Conservation (phyloP, 2,329 filamentous ascomycete species). For the Grosmannia huntii region DNA sequence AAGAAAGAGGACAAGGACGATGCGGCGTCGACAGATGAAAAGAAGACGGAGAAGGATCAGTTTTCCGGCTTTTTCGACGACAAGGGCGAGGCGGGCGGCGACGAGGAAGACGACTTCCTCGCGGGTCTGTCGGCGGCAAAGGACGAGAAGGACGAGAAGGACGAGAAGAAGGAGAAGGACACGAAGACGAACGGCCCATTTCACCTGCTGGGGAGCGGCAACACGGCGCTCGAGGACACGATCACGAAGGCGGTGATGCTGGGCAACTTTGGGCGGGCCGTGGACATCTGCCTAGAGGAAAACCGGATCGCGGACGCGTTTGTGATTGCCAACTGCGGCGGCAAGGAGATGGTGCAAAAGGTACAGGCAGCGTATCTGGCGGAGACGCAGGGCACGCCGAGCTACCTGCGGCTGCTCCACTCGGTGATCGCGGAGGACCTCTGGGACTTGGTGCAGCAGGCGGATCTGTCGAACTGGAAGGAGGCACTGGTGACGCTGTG, state of each 20-base stretch:
- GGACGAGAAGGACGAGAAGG: conserved; percentile 84
- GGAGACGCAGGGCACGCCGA: conserved; percentile 68
- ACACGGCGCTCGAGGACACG: conserved; percentile 69
- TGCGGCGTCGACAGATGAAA: conserved; percentile 15
- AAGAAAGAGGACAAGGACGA: conserved; percentile 11
- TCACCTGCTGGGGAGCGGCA: conserved; percentile 72
- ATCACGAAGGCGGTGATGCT: conserved; percentile 84
- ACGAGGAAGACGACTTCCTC: conserved; percentile 74
- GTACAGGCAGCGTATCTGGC: conserved; percentile 85
- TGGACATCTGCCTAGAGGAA: conserved; percentile 79
- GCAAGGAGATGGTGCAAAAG: conserved; percentile 85
- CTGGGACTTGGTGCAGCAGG: conserved; percentile 97
- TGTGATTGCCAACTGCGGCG: conserved; percentile 94
- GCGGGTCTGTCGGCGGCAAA: conserved; percentile 77
- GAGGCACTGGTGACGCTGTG: conserved; percentile 93
- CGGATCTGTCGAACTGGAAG: conserved; percentile 86
- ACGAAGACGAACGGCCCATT: conserved; percentile 65
- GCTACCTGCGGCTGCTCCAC: conserved; percentile 79
- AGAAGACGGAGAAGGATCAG: conserved; percentile 48
- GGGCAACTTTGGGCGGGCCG: conserved; percentile 79
- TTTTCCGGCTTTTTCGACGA: conserved; percentile 73
- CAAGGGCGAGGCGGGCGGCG: conserved; percentile 56
- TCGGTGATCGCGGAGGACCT: conserved; percentile 94
- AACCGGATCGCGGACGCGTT: conserved; percentile 91
- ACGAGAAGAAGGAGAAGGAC: conserved; percentile 80